Percentiles rank a stretch among this genome's conserved stretches.
phyloP scores from a whole-genome alignment of 371 early-diverging fungal genomes.

The Mucor plumbeus region DNA sequence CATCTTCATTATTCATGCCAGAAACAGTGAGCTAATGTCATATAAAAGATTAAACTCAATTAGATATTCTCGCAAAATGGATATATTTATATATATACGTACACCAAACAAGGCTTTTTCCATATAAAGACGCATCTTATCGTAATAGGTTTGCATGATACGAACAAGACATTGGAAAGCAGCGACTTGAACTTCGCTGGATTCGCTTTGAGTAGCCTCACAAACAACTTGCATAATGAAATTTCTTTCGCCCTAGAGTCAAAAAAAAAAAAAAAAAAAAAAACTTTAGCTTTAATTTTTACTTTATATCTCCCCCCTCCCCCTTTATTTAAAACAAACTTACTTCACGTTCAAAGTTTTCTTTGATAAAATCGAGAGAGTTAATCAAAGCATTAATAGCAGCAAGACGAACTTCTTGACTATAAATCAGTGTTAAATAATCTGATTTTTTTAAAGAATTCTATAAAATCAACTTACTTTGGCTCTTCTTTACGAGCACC shows the following conservation, averaged over 20 bases:
- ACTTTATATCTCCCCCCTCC: neutral
- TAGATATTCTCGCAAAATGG: neutral
- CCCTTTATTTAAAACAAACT: neutral
- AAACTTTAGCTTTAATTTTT: no score
- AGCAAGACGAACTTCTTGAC: constrained; percentile 84
- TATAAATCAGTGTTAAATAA: constrained; percentile 26
- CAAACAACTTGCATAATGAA: constrained; percentile 98
- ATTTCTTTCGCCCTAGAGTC: constrained; percentile 82
- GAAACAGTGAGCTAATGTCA: constrained; percentile 75
- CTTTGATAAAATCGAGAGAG: constrained; percentile 90
- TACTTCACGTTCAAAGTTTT: constrained; percentile 88
- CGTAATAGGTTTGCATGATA: constrained; percentile 95
- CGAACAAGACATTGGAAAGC: constrained; percentile 95
- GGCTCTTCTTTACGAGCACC: constrained; percentile 92
- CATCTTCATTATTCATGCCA: constrained; percentile 85
- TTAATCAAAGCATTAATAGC: constrained; percentile 91
- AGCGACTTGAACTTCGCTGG: constrained; percentile 76
- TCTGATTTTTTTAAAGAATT: neutral
- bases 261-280: neutral
- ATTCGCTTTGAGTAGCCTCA: constrained; percentile 87
- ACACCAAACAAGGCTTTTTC: constrained; percentile 90
- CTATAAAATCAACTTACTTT: constrained; percentile 26
- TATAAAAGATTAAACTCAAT: neutral
- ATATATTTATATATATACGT: constrained; percentile 29
- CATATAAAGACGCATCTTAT: constrained; percentile 94